Evolutionary conservation across 2,329 filamentous ascomycete genomes (phyloP), one percentile per base, ranked within the genome.

Genomic region (Penicillium sp.): DNA sequence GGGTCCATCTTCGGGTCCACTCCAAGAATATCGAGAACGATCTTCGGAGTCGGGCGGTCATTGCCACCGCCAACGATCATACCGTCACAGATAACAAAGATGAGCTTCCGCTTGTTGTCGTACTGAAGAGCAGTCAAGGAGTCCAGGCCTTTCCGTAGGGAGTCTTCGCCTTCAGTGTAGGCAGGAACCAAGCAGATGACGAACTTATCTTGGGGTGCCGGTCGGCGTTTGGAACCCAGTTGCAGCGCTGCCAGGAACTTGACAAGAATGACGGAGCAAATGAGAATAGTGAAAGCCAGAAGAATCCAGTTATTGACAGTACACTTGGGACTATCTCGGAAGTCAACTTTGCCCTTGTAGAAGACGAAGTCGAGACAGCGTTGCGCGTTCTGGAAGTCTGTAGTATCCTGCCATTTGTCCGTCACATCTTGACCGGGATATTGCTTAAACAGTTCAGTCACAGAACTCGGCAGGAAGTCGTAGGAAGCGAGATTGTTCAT

Each of bases 41-140:
- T 99, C 61, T 93, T 88, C 44, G 95, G 95, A 0, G 95, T 99
- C 6, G 95, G 92, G 61, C 92, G 87, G 75, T 99, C 95, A 77
- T 99, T 99, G 71, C 95, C 95, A 79, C 97, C 93, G 70, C 95
- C 95, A 66, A 99, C 96, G 81, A 99, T 99, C 94, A 99, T 98
- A 78, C 95, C 95, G 72, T 99, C 95, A 71, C 95, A 99, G 64
- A 99, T 83, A 61, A 99, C 84, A 65, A 96, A 87, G 27, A 99
- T 82, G 13, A 99, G 84, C 81, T 99, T 99, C 71, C 95, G 91
- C 81, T 99, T 99, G 74, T 99, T 94, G 70, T 99, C 95, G 69
- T 99, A 99, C 67, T 96, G 89, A 16, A 99, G 84, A 13, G 93
- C 92, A 16, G 95, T 97, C 59, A 98, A 83, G 1, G 95, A 98